Evolutionary conservation across 441 rosid species (phyloP).

Genomic region (Erodium texanum): DNA sequence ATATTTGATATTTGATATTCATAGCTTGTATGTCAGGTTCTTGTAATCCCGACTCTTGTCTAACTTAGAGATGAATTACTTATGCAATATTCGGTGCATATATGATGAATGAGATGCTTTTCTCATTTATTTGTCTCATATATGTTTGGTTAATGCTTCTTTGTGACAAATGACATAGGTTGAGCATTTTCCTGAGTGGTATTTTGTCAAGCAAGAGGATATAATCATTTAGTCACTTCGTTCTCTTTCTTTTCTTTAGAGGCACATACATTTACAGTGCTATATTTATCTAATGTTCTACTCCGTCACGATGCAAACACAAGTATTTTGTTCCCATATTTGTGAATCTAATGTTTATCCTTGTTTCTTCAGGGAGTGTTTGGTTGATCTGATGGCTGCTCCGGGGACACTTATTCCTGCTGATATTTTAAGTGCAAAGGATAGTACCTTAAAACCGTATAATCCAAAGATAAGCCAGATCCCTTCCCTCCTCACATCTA

Average conservation of each 20-base stretch:
- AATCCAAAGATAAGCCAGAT: conserved; percentile 41
- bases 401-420: conserved; percentile 98
- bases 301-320: background rate
- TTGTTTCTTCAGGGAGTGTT: conserved; percentile 70
- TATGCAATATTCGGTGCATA: background rate
- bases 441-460: conserved; percentile 36
- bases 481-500: conserved; percentile 34
- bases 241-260: background rate
- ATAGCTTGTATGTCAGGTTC: too few species aligned
- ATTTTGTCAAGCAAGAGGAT: background rate
- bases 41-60: background rate
- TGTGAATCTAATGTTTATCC: conserved; percentile 21
- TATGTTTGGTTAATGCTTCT: background rate
- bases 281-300: background rate
- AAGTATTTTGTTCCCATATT: background rate
- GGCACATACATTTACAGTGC: background rate
- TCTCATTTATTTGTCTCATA: background rate
- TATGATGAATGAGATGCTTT: background rate
- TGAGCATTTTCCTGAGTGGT: background rate
- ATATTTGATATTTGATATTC: too few species aligned
- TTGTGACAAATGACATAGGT: background rate
- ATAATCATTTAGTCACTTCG: background rate
- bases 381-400: conserved; percentile 99
- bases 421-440: conserved; percentile 60
- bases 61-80: background rate